Conservation (phyloP, 352 stramenopile genomes). For the Globisporangium recalcitrans region DNA sequence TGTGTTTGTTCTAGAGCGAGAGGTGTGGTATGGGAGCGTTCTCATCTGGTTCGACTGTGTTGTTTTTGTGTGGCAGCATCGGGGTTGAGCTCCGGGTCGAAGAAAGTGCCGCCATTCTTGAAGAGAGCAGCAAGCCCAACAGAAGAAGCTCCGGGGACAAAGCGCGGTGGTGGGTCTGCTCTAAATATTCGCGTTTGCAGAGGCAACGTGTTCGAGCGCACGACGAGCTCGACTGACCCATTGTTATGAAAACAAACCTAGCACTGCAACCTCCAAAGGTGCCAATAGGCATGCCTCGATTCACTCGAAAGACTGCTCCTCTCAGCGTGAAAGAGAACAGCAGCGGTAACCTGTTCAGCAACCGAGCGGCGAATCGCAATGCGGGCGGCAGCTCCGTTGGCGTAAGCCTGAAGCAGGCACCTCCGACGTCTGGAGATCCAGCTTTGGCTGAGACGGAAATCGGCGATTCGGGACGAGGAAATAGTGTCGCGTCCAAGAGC, state of each 20-base stretch:
- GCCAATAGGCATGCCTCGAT: neutral
- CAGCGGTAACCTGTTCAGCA: neutral
- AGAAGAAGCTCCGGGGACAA: neutral
- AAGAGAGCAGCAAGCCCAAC: neutral
- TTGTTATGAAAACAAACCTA: neutral
- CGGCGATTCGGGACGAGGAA: neutral
- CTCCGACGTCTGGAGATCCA: neutral
- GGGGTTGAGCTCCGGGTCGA: neutral
- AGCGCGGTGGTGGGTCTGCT: neutral
- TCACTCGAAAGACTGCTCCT: neutral
- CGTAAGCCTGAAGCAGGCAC: neutral
- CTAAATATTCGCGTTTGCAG: neutral
- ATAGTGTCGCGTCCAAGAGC: neutral
- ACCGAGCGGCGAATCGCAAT: neutral
- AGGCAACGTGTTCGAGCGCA: neutral
- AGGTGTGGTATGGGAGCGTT: neutral
- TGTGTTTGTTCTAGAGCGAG: neutral
- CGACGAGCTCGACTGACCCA: neutral
- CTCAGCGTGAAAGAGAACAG: neutral
- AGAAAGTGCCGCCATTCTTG: neutral
- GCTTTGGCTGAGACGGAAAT: neutral
- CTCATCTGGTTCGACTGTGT: neutral
- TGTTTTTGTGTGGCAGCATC: neutral
- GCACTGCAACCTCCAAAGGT: neutral
- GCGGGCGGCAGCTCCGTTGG: neutral